Percentiles rank a stretch among this genome's conserved stretches.
Conservation (phyloP, 306 rosid genomes). For the Lathyrus sativus region DNA sequence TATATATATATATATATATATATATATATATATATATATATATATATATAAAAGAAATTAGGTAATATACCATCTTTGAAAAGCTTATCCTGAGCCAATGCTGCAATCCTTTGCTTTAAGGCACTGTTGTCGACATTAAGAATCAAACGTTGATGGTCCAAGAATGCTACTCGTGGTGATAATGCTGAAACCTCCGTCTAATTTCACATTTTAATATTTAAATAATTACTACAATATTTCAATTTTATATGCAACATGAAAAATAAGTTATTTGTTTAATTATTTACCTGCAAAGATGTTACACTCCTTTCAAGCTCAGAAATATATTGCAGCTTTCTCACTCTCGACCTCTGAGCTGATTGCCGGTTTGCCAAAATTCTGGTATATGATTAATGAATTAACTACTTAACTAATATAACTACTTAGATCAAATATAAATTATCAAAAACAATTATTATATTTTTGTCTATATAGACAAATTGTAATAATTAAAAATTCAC, state of each 20-base stretch:
- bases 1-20: background rate
- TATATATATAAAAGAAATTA: background rate
- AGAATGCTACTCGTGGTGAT: conserved; percentile 89
- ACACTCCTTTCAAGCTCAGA: conserved; percentile 92
- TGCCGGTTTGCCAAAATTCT: conserved; percentile 93
- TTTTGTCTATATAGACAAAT: too few relatives aligned
- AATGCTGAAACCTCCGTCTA: conserved; percentile 95
- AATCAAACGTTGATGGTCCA: conserved; percentile 95
- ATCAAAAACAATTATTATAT: too few relatives aligned
- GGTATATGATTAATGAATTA: background rate
- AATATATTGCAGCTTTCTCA: conserved; percentile 87
- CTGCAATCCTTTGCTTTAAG: conserved; percentile 94
- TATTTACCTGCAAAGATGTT: conserved; percentile 75
- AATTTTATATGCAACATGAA: background rate
- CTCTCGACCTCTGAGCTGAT: conserved; percentile 94
- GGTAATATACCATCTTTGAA: conserved; percentile 78
- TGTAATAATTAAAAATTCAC: too few relatives aligned
- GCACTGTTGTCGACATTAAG: conserved; percentile 88
- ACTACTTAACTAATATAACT: too few relatives aligned
- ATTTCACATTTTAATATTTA: conserved; percentile 20
- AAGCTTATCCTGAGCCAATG: conserved; percentile 93
- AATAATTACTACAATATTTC: background rate
- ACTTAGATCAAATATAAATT: too few relatives aligned
- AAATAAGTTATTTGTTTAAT: background rate
- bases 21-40: background rate